Evolutionary conservation across 202 grass and related monocot genomes (phyloP).

Genomic region (Musa balbisiana): DNA sequence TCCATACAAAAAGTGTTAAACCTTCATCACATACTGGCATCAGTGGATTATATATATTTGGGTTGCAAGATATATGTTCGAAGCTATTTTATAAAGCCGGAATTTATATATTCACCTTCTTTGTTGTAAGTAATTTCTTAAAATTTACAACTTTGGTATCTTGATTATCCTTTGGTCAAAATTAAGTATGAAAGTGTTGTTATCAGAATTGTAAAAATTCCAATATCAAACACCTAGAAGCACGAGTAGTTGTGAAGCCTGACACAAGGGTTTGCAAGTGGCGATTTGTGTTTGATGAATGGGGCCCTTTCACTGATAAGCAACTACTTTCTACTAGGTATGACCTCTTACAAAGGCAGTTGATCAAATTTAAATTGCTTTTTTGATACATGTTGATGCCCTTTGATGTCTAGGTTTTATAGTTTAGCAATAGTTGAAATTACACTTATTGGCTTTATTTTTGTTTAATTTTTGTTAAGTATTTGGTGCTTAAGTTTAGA

Average conservation of each 20-base stretch:
- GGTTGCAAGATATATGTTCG: slow-evolving; percentile 1
- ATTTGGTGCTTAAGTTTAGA: too few species aligned
- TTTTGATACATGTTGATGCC: too few species aligned
- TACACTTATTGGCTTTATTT: too few species aligned
- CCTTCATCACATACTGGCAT: slow-evolving; percentile 22
- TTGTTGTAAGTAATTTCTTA: slow-evolving; percentile 30
- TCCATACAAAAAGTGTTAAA: slow-evolving; percentile 18
- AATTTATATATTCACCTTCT: slow-evolving; percentile 35
- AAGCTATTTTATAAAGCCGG: slow-evolving; percentile 26
- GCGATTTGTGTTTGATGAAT: background rate
- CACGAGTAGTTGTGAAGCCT: slow-evolving; percentile 30
- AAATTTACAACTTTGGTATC: too few species aligned
- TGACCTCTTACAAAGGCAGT: background rate
- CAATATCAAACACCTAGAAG: slow-evolving; percentile 24
- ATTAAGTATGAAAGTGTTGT: too few species aligned
- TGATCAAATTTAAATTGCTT: too few species aligned
- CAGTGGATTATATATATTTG: slow-evolving; percentile 35
- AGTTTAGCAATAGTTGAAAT: too few species aligned
- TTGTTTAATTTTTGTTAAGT: too few species aligned
- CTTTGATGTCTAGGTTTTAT: too few species aligned
- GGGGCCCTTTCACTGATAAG: background rate
- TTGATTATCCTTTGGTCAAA: too few species aligned
- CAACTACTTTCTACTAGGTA: background rate
- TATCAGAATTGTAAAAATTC: background rate
- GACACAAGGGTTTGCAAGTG: slow-evolving; percentile 10